Evolutionary conservation across 1,139 yeast species (phyloP).

Genomic region (Diutina siamensis): DNA sequence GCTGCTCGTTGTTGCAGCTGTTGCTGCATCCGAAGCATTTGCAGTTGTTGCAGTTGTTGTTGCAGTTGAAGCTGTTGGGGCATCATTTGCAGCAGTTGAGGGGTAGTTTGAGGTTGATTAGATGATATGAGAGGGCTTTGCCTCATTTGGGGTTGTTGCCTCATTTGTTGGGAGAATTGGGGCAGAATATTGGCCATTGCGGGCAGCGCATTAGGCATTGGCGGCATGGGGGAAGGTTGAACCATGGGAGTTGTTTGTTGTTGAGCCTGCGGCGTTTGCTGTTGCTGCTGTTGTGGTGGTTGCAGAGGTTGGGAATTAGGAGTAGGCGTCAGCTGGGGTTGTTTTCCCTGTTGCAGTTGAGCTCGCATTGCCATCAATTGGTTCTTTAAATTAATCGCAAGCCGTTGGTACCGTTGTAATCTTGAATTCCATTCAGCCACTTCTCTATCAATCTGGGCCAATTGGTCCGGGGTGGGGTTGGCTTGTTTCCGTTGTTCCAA

Average conservation of each 20-base stretch:
- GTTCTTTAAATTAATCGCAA: conserved; percentile 1
- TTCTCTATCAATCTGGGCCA: conserved; percentile 1
- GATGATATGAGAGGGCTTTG: not conserved
- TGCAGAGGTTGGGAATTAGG: too few relatives aligned
- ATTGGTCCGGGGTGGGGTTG: conserved; percentile 3
- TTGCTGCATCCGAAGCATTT: not conserved
- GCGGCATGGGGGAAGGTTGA: not conserved
- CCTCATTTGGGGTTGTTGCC: not conserved
- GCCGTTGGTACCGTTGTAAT: not conserved
- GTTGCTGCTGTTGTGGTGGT: not conserved
- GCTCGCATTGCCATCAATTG: conserved; percentile 4
- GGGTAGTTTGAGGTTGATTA: not conserved
- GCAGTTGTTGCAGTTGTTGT: not conserved
- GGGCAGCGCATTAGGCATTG: not conserved
- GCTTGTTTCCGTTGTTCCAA: conserved; percentile 5
- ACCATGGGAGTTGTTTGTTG: conserved; percentile 1
- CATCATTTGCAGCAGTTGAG: not conserved
- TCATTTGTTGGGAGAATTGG: not conserved
- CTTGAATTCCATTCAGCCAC: not conserved
- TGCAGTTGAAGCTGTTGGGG: not conserved
- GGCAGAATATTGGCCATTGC: not conserved
- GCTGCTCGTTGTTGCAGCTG: not conserved
- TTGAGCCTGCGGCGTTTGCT: not conserved
- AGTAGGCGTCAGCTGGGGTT: not conserved
- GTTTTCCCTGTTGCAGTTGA: not conserved